Percentiles rank a stretch among this genome's conserved stretches.
Conservation (phyloP, 2,329 filamentous ascomycete species). For the Rasamsonia emersonii region DNA sequence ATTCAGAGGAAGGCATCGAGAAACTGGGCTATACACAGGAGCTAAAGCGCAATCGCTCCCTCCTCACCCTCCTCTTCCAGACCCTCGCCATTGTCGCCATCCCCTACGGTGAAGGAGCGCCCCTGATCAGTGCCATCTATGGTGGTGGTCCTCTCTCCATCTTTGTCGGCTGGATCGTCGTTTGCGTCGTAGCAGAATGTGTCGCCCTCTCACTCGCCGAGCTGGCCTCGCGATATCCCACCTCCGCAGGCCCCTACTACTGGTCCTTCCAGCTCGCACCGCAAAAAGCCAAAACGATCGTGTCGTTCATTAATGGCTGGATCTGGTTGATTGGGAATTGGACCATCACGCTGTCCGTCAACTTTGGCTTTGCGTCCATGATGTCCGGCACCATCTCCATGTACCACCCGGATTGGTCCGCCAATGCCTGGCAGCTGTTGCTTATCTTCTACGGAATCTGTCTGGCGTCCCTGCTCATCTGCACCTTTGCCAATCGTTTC, state of each 20-base stretch:
- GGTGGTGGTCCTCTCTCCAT: conserved; percentile 45
- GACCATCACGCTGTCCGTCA: conserved; percentile 46
- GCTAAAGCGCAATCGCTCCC: conserved; percentile 50
- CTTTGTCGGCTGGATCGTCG: conserved; percentile 50
- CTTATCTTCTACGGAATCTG: conserved; percentile 64
- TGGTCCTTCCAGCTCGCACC: conserved; percentile 45
- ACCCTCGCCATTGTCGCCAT: conserved; percentile 54
- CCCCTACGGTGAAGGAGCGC: conserved; percentile 42
- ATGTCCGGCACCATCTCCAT: conserved; percentile 45
- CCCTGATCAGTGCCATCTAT: conserved; percentile 35
- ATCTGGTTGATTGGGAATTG: conserved; percentile 46
- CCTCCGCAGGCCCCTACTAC: conserved; percentile 46
- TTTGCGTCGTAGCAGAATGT: conserved; percentile 46
- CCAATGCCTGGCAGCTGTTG: conserved; percentile 57
- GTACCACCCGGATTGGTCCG: conserved; percentile 45
- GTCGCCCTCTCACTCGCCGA: conserved; percentile 45
- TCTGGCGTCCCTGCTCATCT: conserved; percentile 56
- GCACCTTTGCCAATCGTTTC: conserved; percentile 57
- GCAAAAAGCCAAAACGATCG: conserved; percentile 32
- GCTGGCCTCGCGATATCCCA: conserved; percentile 45
- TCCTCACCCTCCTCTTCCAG: conserved; percentile 54
- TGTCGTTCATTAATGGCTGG: conserved; percentile 48
- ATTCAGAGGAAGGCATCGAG: conserved; percentile 24
- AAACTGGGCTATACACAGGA: conserved; percentile 52
- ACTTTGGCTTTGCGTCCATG: conserved; percentile 49